phyloP scores from a whole-genome alignment of 2,329 filamentous ascomycete genomes.

The Phyllosticta citrichinensis region DNA sequence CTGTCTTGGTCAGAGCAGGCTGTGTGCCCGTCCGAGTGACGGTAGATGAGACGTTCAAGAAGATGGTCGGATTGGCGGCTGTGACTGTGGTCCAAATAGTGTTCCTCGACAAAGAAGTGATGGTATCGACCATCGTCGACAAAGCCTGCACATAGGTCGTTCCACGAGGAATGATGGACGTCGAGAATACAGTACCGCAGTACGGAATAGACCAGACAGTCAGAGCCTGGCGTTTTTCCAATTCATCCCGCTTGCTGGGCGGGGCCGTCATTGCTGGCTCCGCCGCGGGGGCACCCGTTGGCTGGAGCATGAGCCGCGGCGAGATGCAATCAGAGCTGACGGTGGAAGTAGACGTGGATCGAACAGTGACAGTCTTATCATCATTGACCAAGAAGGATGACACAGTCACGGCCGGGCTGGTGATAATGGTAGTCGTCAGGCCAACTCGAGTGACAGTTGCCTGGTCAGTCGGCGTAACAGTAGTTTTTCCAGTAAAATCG shows the following conservation, averaged over 20 bases:
- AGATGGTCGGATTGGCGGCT: not conserved
- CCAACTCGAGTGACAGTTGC: not conserved
- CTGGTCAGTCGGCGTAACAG: not conserved
- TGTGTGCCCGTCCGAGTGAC: not conserved
- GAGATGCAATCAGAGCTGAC: slow-evolving; percentile 1
- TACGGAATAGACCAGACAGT: slow-evolving; percentile 1
- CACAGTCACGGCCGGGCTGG: slow-evolving; percentile 1
- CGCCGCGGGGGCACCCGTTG: not conserved
- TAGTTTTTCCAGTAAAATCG: slow-evolving; percentile 1
- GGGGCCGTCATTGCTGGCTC: not conserved
- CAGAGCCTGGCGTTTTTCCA: not conserved
- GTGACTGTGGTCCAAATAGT: not conserved
- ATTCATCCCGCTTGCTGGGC: not conserved
- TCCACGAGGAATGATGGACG: not conserved
- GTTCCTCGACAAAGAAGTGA: slow-evolving; percentile 2
- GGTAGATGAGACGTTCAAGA: not conserved
- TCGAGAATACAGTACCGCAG: slow-evolving; percentile 3
- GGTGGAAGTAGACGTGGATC: not conserved
- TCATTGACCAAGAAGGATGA: not conserved
- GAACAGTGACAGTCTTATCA: not conserved
- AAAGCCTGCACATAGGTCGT: not conserved
- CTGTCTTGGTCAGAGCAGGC: not conserved
- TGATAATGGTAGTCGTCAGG: not conserved
- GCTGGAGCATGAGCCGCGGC: not conserved
- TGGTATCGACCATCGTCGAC: slow-evolving; percentile 1